A percentile compares a stretch with the other conserved stretches of the same genome.
Conservation (phyloP, 345 rosid species). For the Eucalyptus camaldulensis region DNA sequence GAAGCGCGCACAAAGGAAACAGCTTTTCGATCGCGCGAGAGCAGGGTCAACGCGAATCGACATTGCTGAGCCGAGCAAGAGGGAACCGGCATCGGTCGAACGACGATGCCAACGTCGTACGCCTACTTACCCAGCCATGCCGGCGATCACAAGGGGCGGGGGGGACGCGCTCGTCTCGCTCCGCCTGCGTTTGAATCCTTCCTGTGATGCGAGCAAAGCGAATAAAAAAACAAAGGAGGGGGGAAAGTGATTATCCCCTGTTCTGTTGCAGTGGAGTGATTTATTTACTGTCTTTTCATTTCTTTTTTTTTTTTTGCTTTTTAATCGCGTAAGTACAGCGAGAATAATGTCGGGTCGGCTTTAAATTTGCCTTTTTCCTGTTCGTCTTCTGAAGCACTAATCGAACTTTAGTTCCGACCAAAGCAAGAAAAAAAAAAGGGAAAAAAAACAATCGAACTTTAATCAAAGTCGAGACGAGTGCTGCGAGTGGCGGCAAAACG, state of each 20-base stretch:
- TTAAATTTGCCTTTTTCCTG: no score
- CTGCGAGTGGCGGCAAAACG: neutral
- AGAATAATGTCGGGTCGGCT: no score
- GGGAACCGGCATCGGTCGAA: neutral
- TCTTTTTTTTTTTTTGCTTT: neutral
- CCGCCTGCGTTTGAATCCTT: neutral
- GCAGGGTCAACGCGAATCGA: neutral
- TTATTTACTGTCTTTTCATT: neutral
- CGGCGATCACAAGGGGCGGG: neutral
- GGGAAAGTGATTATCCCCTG: neutral
- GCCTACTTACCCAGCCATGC: neutral
- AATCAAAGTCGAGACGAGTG: neutral
- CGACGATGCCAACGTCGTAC: no score
- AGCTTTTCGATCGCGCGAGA: neutral
- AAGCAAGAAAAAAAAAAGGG: rapidly evolving
- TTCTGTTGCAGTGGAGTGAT: neutral
- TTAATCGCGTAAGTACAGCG: neutral
- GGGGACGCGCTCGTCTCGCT: neutral
- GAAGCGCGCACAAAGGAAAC: neutral
- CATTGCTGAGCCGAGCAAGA: neutral
- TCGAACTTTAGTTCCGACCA: neutral
- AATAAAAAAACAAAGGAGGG: neutral
- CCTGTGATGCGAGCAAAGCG: neutral
- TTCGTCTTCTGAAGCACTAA: neutral
- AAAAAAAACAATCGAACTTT: neutral